phyloP scores from a whole-genome alignment of 2,329 filamentous ascomycete genomes.

The Cladosporium sphaerospermum region DNA sequence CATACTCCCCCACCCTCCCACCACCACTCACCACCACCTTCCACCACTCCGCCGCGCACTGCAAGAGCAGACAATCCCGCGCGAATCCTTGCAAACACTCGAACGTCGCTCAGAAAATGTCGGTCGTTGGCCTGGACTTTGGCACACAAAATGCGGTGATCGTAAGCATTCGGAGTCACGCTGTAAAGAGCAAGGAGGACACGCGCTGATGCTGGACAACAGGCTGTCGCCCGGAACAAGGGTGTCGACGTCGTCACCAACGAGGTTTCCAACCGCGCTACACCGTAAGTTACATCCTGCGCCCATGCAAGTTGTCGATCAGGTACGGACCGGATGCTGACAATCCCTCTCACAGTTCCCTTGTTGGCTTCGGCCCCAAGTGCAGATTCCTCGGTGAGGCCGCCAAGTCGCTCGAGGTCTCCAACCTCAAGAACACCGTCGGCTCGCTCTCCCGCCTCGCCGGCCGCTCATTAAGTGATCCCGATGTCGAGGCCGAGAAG shows the following conservation, averaged over 20 bases:
- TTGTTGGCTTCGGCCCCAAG: conserved; percentile 94
- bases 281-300: conserved; percentile 65
- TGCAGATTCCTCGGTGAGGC: conserved; percentile 88
- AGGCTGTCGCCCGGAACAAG: conserved; percentile 80
- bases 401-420: conserved; percentile 98
- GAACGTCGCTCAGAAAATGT: conserved; percentile 9
- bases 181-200: conserved; percentile 9
- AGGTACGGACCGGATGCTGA: conserved; percentile 5
- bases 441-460: conserved; percentile 85
- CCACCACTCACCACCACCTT: neutral
- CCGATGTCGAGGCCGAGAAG: conserved; percentile 89
- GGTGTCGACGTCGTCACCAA: conserved; percentile 99
- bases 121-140: conserved; percentile 73
- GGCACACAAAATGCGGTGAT: conserved; percentile 95
- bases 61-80: neutral
- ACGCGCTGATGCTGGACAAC: conserved; percentile 6
- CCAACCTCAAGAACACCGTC: conserved; percentile 99
- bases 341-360: conserved; percentile 53
- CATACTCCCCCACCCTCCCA: neutral
- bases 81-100: neutral
- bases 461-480: conserved; percentile 79
- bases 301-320: conserved; percentile 14
- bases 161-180: conserved; percentile 33
- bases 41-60: neutral
- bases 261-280: conserved; percentile 97